Conservation (phyloP, 305 asterid species). For the Ajuga reptans region DNA sequence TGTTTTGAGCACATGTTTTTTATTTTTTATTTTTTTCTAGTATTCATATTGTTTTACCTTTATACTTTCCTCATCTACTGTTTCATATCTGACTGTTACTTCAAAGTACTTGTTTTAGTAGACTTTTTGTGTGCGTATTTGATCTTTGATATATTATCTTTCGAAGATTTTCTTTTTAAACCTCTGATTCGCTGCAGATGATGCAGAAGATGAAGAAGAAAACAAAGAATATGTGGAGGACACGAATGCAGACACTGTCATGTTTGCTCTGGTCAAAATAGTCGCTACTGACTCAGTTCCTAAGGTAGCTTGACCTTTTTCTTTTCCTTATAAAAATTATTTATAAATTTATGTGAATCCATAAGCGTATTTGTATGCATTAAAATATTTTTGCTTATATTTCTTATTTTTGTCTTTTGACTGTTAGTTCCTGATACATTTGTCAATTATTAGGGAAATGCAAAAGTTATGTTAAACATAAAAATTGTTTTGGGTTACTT, state of each 20-base stretch:
- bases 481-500: not conserved
- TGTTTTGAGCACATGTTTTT: too few species aligned
- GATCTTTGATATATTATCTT: not conserved
- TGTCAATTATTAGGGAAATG: conserved; percentile 8
- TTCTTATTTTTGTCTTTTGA: not conserved
- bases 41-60: conserved; percentile 2
- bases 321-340: not conserved
- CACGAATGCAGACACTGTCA: conserved; percentile 66
- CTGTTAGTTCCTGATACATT: conserved; percentile 5
- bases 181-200: conserved; percentile 42
- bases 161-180: conserved; percentile 1
- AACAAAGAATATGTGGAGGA: conserved; percentile 83
- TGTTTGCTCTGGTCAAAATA: conserved; percentile 67
- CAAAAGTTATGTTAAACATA: not conserved
- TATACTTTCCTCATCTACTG: not conserved
- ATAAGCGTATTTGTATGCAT: conserved; percentile 2
- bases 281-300: conserved; percentile 71
- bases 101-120: not conserved
- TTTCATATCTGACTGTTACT: not conserved
- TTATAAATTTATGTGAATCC: not conserved
- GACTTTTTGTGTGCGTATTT: not conserved
- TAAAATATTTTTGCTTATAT: conserved; percentile 7
- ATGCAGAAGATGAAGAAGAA: conserved; percentile 68
- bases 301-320: conserved; percentile 40
- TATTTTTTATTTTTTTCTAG: not conserved